Evolutionary conservation across 371 early-diverging fungal species (phyloP).

Genomic region (Rhizopus stolonifer): DNA sequence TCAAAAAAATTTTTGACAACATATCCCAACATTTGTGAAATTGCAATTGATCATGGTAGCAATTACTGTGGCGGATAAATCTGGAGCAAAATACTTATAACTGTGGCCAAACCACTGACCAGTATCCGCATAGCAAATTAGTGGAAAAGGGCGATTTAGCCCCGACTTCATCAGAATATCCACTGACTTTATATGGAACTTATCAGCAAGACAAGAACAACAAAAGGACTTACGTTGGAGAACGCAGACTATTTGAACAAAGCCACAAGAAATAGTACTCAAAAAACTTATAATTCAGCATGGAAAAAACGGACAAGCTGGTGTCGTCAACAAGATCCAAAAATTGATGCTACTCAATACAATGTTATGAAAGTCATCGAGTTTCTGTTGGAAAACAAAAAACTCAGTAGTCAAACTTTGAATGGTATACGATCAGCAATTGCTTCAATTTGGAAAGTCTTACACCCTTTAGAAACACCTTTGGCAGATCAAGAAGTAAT

Average conservation of each 20-base stretch:
- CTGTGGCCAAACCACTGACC: too few species aligned
- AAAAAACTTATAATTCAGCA: constrained; percentile 4
- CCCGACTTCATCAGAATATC: too few species aligned
- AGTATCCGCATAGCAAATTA: too few species aligned
- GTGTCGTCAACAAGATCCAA: not conserved
- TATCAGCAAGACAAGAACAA: constrained; percentile 3
- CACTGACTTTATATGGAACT: too few species aligned
- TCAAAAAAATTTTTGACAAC: constrained; percentile 6
- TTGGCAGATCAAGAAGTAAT: not conserved
- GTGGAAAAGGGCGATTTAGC: too few species aligned
- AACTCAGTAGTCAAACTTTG: not conserved
- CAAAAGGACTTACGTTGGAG: not conserved
- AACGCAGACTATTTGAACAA: not conserved
- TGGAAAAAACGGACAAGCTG: constrained; percentile 8
- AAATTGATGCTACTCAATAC: not conserved
- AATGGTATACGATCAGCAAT: constrained; percentile 8
- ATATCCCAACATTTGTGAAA: constrained; percentile 13
- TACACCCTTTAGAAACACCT: not conserved
- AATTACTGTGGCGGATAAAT: too few species aligned
- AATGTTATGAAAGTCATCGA: not conserved
- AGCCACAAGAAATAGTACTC: not conserved
- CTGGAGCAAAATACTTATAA: too few species aligned
- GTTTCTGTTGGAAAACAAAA: not conserved
- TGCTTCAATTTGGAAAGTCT: constrained; percentile 4
- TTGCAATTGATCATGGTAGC: constrained; percentile 12